These are phyloP conservation scores for Apiotrichum mycotoxinovorans DNA, from an alignment of 1,284 basidiomycete species.

Conservation along the genomic window DNA sequence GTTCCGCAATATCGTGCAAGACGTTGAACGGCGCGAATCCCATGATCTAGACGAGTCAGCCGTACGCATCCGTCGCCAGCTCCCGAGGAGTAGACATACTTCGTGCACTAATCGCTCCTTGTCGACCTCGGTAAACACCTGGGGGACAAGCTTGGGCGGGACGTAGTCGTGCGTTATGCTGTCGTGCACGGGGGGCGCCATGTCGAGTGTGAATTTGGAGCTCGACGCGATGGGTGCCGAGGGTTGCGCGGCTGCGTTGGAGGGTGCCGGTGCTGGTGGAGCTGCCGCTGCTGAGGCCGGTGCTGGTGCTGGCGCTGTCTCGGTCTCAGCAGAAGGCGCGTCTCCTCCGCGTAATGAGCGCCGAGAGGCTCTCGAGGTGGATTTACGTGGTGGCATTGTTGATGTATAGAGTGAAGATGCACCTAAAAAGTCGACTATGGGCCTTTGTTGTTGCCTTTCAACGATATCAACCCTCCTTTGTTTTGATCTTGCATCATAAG, in stretches of 20 bases:
- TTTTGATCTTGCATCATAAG: neutral
- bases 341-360: neutral
- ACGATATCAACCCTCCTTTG: neutral
- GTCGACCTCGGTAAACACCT: constrained; percentile 29
- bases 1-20: constrained; percentile 40
- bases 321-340: neutral
- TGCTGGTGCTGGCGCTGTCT: neutral
- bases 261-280: neutral
- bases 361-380: constrained; percentile 8
- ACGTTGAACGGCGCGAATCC: constrained; percentile 38
- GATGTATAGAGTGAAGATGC: neutral
- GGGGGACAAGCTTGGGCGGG: constrained; percentile 5
- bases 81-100: constrained; percentile 22
- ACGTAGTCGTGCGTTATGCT: constrained; percentile 37
- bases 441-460: neutral
- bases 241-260: neutral
- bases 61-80: neutral
- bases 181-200: constrained; percentile 30
- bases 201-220: constrained; percentile 33
- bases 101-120: constrained; percentile 36
- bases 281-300: neutral
- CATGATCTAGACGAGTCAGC: constrained; percentile 26
- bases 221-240: constrained; percentile 11
- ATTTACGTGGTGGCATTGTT: constrained; percentile 23
- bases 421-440: no score